phyloP scores from a whole-genome alignment of 2,329 filamentous ascomycete species.

The Fulvia fulva region DNA sequence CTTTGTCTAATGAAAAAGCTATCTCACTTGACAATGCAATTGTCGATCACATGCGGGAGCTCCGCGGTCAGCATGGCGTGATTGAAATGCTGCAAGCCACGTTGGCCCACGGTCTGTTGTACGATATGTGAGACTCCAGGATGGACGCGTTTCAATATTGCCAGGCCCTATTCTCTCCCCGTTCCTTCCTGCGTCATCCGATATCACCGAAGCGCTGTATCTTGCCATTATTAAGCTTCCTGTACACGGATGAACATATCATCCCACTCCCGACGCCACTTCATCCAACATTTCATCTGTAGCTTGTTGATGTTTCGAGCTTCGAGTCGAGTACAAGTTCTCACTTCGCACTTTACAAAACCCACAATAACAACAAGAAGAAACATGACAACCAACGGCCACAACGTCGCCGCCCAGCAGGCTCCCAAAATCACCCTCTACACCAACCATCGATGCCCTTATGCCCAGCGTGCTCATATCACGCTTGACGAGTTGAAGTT shows the following conservation, averaged over 20 bases:
- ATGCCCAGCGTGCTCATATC: constrained; percentile 63
- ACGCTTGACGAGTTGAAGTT: constrained; percentile 31
- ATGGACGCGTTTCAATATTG: not conserved
- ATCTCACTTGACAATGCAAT: not conserved
- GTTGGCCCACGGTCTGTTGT: not conserved
- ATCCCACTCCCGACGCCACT: not conserved
- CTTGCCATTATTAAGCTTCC: not conserved
- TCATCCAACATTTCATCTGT: not conserved
- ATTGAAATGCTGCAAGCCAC: too few relatives aligned
- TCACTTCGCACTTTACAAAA: not conserved
- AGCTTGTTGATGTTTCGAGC: not conserved
- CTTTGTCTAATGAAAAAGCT: not conserved
- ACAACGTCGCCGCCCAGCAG: constrained; percentile 8
- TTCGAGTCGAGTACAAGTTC: not conserved
- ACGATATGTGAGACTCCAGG: not conserved
- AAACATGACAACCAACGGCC: constrained; percentile 8
- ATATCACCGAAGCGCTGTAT: not conserved
- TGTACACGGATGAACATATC: not conserved
- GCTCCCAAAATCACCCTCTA: constrained; percentile 60
- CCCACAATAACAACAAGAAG: not conserved
- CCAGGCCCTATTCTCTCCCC: not conserved
- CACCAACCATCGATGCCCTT: constrained; percentile 67
- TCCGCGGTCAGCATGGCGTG: not conserved
- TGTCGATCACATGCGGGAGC: not conserved
- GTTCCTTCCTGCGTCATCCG: not conserved